Evolutionary conservation across 1,139 yeast species (phyloP).

Genomic region (Meyerozyma guilliermondii): DNA sequence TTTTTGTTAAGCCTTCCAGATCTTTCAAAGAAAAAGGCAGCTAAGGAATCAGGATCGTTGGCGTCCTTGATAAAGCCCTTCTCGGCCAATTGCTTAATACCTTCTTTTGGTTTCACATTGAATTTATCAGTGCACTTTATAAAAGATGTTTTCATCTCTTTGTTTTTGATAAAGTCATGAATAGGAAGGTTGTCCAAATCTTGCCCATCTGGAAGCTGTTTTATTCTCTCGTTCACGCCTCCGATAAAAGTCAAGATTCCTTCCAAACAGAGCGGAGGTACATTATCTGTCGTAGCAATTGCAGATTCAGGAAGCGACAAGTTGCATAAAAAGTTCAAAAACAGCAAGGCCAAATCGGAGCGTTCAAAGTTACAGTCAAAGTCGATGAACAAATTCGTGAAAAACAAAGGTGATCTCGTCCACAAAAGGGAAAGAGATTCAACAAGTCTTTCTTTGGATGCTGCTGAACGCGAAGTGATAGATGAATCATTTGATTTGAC

Average conservation of each 20-base stretch:
- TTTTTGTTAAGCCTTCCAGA: slow-evolving; percentile 83
- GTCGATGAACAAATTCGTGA: slow-evolving; percentile 70
- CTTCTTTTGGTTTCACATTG: slow-evolving; percentile 74
- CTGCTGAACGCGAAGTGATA: slow-evolving; percentile 24
- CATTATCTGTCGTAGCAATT: slow-evolving; percentile 68
- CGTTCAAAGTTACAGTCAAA: slow-evolving; percentile 92
- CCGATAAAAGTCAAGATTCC: slow-evolving; percentile 71
- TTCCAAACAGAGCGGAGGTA: slow-evolving; percentile 91
- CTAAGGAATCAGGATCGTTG: slow-evolving; percentile 55
- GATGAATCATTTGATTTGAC: slow-evolving; percentile 22
- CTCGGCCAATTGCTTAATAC: slow-evolving; percentile 57
- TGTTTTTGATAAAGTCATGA: slow-evolving; percentile 38
- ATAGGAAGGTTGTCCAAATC: slow-evolving; percentile 13
- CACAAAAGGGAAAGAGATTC: slow-evolving; percentile 82
- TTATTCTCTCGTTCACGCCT: slow-evolving; percentile 59
- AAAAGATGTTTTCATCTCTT: slow-evolving; percentile 64
- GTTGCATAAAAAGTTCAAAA: slow-evolving; percentile 68
- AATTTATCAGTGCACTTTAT: slow-evolving; percentile 69
- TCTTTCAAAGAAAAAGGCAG: slow-evolving; percentile 69
- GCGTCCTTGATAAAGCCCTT: slow-evolving; percentile 59
- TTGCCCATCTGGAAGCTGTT: slow-evolving; percentile 16
- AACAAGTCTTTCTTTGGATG: slow-evolving; percentile 68
- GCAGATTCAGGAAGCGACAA: slow-evolving; percentile 82
- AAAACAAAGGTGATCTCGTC: slow-evolving; percentile 78
- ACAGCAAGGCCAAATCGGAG: slow-evolving; percentile 67